Evolutionary conservation across 208 protist genomes (phyloP), one percentile per base, ranked within the genome.

Genomic region (Phytomonas francai): DNA sequence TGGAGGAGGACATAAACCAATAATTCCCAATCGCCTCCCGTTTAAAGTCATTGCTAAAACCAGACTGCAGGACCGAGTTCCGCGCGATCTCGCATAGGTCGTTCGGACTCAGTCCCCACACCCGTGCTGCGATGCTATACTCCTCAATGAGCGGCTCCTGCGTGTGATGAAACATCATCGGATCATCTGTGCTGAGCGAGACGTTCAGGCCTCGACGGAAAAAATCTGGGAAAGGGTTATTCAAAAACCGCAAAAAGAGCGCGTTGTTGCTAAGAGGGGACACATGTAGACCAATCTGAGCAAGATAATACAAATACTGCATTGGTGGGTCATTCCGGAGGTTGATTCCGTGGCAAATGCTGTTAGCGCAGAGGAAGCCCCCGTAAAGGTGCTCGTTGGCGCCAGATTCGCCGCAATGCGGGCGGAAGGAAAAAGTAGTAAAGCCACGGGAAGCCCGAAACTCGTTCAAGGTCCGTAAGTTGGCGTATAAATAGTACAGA

Each of bases 251-350:
- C 31, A 99, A 74, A 74, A 99, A 99, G 8, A 99, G 89, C 9
- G 94, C 88, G 85, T 99, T 99, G 83, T 99, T 99, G 84, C 93
- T 98, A 25, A 99, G 82, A n/a, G 98, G 98, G 28, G 97, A 99
- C 61, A 99, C 91, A 49, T 98, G 95, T n/a, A 99, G 78, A 42
- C 98, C 98, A 73, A 99, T 93, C 80, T 99, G 98, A 28, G 84
- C 76, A 3, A 99, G 80, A 84, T 99, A 99, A 78, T 98, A 99
- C 36, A 99, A 83, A 81, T 99, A 99, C 87, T 99, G 90, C 74
- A 99, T 91, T 16, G 93, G 86, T 12, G 97, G 86, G 74, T 92
- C 83, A 59, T 98, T 94, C 69, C 91, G 85, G 1, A 99, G 84
- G 61, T 97, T 97, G 68, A 99, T 98, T 68, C 98, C 98, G 80